A percentile compares a stretch with the other conserved stretches of the same genome.
phyloP scores from a whole-genome alignment of 371 early-diverging fungal species.

The Haplosporangium sp. region DNA sequence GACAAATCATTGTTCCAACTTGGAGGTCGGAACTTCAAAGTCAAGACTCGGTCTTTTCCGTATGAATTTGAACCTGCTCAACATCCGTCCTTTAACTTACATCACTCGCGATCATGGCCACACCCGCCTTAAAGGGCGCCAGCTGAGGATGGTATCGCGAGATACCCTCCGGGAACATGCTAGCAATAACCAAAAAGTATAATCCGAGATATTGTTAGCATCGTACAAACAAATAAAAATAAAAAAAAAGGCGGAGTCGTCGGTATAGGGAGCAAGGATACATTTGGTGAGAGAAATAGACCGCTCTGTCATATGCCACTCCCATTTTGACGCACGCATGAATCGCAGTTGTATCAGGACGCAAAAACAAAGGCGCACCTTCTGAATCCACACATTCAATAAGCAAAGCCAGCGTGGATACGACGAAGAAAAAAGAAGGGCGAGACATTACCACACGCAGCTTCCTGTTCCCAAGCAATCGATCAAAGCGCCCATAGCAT shows the following conservation, averaged over 20 bases:
- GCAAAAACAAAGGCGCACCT: neutral
- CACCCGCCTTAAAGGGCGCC: constrained; percentile 53
- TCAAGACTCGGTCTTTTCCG: neutral
- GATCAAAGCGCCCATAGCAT: constrained; percentile 41
- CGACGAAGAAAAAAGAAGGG: neutral
- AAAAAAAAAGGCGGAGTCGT: neutral
- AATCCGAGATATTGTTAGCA: neutral
- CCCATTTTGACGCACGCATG: neutral
- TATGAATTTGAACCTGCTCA: neutral
- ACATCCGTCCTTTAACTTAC: constrained; percentile 15
- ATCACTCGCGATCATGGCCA: constrained; percentile 53
- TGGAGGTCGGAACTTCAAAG: constrained; percentile 1
- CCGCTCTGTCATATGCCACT: neutral
- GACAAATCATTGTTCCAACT: constrained; percentile 22
- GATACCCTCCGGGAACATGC: constrained; percentile 53
- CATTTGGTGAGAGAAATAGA: too few species aligned
- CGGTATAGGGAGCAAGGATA: too few species aligned
- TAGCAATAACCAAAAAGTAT: neutral
- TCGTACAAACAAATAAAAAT: neutral
- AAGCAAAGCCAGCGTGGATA: too few species aligned
- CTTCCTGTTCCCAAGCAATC: constrained; percentile 47
- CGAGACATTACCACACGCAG: constrained; percentile 45
- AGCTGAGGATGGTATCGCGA: constrained; percentile 49
- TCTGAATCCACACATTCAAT: too few species aligned
- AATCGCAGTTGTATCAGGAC: neutral